Base-by-base conservation (phyloP, 2,329 filamentous ascomycete species). In the Cryphonectria japonica region DNA sequence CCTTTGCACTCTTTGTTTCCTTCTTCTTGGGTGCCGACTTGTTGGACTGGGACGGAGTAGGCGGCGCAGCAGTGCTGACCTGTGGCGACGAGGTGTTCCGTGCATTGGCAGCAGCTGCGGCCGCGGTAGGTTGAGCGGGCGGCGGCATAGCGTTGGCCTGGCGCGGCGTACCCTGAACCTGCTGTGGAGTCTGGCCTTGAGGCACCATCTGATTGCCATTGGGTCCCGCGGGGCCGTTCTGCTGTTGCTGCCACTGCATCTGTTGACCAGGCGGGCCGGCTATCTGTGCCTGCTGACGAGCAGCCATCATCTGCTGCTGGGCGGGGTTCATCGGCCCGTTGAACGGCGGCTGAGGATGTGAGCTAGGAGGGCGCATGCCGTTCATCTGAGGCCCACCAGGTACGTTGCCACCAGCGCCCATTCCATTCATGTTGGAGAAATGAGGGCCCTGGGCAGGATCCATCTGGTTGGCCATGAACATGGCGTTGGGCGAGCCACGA, bases 11-110 rank as follows among this genome's bases (percentile, higher is more conserved):
- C 80, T 91, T 91, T 6, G 82, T 83, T 43, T 90, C 89, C 84
- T 93, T 93, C 87, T 95, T 95, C 80, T 93, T 94, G 0, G 92
- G 91, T 46, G 88, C 90, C 4, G 91, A 81, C 83, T 95, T 95
- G 78, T 90, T 91, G 1, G 84, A 80, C 78, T 93, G 92, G 67
- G 89, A 90, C 1, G 93, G 93, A 4, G 93, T 96, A 1, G 93
- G 93, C 0, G 93, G 93, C 50, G 91, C 91, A 8, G 89, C 86
- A 71, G 86, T 88, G 73, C 86, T 86, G 75, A 88, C 86, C 75
- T 91, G 89, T 34, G 89, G 90, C 26, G 89, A 90, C 16, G 87
- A 87, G 19, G 88, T 85, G 73, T 84, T 86, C 75, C 88, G 87
- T 69, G 85, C 83, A 74, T 85, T 86, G 70, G 84, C 83, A 72